Percentiles rank a stretch among this genome's conserved stretches.
Evolutionary conservation across 768 basidiomycete genomes (phyloP).

Genomic region (Tulasnella sp.): DNA sequence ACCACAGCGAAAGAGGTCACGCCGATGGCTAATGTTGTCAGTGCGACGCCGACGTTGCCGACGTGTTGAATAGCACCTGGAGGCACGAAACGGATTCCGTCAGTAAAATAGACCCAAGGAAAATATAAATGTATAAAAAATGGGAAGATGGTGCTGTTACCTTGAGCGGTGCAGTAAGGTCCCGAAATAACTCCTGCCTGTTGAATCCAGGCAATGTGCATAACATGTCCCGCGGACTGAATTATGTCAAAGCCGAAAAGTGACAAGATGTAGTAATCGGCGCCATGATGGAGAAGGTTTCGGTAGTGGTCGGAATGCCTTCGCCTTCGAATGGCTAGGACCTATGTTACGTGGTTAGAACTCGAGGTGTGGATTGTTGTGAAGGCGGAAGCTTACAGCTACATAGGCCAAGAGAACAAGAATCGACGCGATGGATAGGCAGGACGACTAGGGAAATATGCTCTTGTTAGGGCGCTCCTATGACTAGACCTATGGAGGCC

Average conservation of each 20-base stretch:
- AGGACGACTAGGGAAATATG: no score
- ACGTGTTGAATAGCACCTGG: constrained; percentile 32
- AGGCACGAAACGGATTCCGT: no score
- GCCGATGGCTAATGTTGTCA: no score
- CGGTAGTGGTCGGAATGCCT: neutral
- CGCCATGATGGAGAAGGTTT: no score
- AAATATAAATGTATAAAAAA: no score
- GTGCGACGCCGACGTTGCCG: constrained; percentile 35
- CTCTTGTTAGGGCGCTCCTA: no score
- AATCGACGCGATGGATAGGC: neutral
- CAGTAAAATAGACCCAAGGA: no score
- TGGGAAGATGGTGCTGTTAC: no score
- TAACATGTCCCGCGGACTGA: neutral
- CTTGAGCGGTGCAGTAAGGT: no score
- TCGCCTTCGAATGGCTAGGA: neutral
- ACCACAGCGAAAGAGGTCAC: constrained; percentile 33
- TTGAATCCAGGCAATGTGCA: constrained; percentile 4
- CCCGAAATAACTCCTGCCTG: neutral
- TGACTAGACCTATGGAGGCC: no score
- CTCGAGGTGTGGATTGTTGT: neutral
- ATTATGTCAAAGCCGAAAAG: constrained; percentile 2
- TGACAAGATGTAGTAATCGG: constrained; percentile 2
- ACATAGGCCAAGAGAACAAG: neutral
- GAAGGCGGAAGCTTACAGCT: neutral
- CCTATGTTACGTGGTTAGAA: neutral